Base-by-base conservation (phyloP, 2,329 filamentous ascomycete species). In the Ilyonectria sp. region DNA sequence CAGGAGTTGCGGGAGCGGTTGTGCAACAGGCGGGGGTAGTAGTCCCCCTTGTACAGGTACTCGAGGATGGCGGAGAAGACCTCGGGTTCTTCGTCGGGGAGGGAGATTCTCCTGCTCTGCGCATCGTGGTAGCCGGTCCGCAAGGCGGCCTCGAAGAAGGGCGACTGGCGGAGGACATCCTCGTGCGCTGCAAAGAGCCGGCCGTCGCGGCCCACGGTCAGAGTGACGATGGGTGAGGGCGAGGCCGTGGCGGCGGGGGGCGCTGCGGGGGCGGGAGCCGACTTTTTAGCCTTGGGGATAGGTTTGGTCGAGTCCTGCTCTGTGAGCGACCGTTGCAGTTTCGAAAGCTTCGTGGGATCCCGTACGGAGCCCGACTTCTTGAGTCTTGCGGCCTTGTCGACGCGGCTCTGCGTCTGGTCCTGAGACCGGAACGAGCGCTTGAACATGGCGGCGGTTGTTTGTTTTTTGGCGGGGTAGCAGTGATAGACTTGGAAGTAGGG, bases 21-120 rank as follows among this genome's bases (percentile, higher is more conserved):
- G 82, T 94, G 93, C 75, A 97, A 79, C 84, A 98, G 87, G 82
- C 94, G 93, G 63, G 95, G 95, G 82, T 93, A 96, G 85, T 97
- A 97, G 87, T 97, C 94, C 74, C 93, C 94, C 86, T 97, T 97
- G 91, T 98, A 98, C 74, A 98, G 90, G 82, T 95, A 98, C 86
- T 98, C 95, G 85, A 98, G 94, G 77, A 98, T 87, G 78, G 93
- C 95, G 80, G 94, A 97, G 83, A 98, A 93, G 81, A 97, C 89
- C 86, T 97, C 94, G 75, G 95, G 94, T 86, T 97, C 94, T 87
- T 93, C 92, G 77, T 89, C 86, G 71, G 86, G 86, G 78, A 89
- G 92, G 86, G 86, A 93, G 86, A 89, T 92, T 82, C 89, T 94
- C 90, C 90, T 93, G 89, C 86, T 93, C 91, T 87, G 90, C 85